Base-by-base conservation (phyloP, 352 stramenopile genomes). In the Phytopythium sindhum region DNA sequence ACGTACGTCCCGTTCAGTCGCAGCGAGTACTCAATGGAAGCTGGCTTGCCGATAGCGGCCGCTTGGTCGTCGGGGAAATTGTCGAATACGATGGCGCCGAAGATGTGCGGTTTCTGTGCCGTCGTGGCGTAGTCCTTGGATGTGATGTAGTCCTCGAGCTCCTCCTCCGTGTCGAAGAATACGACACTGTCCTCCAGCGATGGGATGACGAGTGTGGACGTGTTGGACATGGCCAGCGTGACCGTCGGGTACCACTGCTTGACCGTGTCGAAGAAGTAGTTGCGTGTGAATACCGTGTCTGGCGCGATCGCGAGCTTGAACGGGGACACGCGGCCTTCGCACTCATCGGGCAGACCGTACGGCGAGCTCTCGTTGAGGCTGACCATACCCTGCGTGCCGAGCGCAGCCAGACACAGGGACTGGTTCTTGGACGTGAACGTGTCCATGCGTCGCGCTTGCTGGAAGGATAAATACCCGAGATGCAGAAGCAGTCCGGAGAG, bases 21-120 rank as follows among this genome's bases (percentile, higher is more conserved):
- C 19, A 90, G 56, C 4, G 80, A 84, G 66, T 88, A 90, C 50
- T 90, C 79, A 56, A 90, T 78, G 1, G 73, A 78, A 4, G 62
- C 45, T 33, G 69, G 79, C 24, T 56, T 67, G 10, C 83, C 83
- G n/a, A 91, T 83, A 2, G 67, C 23, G 41, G 41, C 45, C 31
- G 37, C 41, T 56, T 50, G 24, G 15, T 50, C 54, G 5, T 50
- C 26, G 19, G 83, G 83, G 35, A 72, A 78, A 4, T 70, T 47
- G 37, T 91, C 69, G 41, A 91, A 92, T n/a, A 89, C 78, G 19
- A 92, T 53, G 17, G 84, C 84, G 11, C 64, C 78, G 31, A 86
- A 86, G 39, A 92, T 72, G 50, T 77, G 74, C 1, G 81, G 76
- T 4, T 68, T 67, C 6, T 70, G 57, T 26, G 74, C 64, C 12